Conservation (phyloP, 164 flowering plant species). For the Aristolochia californica region DNA sequence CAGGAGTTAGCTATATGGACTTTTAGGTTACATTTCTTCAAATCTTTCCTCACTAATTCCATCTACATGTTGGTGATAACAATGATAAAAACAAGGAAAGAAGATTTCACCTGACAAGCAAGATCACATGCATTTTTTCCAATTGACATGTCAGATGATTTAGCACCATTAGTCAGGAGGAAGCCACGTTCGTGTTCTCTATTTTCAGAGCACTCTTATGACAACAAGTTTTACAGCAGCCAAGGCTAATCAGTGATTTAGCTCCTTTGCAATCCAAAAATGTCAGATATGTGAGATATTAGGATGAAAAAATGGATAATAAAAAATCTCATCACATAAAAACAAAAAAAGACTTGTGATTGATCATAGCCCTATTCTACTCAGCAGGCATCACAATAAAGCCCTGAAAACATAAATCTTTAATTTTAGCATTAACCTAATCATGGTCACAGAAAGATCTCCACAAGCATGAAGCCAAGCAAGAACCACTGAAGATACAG, state of each 20-base stretch:
- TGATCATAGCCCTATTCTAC: not conserved
- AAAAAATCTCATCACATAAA: too few relatives aligned
- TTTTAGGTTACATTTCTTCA: too few relatives aligned
- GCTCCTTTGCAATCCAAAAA: conserved; percentile 61
- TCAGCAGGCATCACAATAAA: not conserved
- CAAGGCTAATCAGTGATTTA: conserved; percentile 76
- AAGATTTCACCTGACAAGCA: conserved; percentile 67
- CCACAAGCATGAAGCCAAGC: conserved; percentile 99
- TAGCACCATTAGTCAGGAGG: conserved; percentile 61
- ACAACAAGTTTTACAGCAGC: conserved; percentile 86
- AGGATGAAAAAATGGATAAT: too few relatives aligned
- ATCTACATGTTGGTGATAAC: too few relatives aligned
- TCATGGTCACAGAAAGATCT: conserved; percentile 88
- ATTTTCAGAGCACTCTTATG: conserved; percentile 36
- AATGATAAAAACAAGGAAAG: too few relatives aligned
- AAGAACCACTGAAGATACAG: conserved; percentile 45
- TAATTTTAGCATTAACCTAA: conserved; percentile 37
- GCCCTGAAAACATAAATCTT: not conserved
- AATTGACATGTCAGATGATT: conserved; percentile 30
- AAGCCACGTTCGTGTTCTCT: conserved; percentile 39
- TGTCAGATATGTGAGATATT: conserved; percentile 13
- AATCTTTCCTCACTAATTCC: too few relatives aligned
- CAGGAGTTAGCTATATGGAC: too few relatives aligned
- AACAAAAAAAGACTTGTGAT: not conserved
- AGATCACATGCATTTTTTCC: conserved; percentile 81